Base-by-base conservation (phyloP, 805 yeast genomes). In the Cyberlindnera mycetangii region DNA sequence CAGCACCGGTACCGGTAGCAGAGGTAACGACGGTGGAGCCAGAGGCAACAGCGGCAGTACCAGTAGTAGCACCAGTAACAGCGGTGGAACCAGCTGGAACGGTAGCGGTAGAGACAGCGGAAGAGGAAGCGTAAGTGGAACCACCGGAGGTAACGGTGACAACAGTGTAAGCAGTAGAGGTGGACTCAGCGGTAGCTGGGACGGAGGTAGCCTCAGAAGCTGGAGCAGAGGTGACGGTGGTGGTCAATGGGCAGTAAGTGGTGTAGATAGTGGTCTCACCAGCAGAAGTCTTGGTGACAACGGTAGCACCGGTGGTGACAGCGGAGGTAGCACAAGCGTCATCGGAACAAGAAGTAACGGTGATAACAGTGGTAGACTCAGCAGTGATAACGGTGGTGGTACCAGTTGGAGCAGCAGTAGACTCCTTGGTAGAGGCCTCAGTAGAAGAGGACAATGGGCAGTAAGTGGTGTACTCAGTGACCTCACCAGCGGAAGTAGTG, bases 351-450 rank as follows among this genome's bases (percentile, higher is more conserved):
- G 51, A 37, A 33, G 51, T 41, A 36, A 41, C 39, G 36, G 51
- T 37, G 17, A 36, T 37, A 24, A 52, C 54, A 45, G 64, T 52
- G 39, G 52, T 42, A 35, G 60, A 61, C 50, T 66, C 52, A 25
- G 39, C 32, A 35, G 68, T 59, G 42, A 55, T 54, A 32, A 58
- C 44, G 34, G 67, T 62, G 50, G 68, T 60, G 19, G 52, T 42
- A 27, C 41, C 37, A 44, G 55, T 53, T n/a, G 39, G 21, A 24
- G 35, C 41, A 25, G 35, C 46, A 25, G 48, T 33, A 15, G 45
- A 28, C 15, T 41, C 31, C 5, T 25, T 5, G 17, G 27, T 17
- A 33, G 36, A 14, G 36, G 27, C 21, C 37, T 33, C 37, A 20
- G 37, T 20, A 10, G 25, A 7, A 19, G 28, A 32, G 39, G 57